phyloP scores from a whole-genome alignment of 331 rosid species.

The Quercus phellos region DNA sequence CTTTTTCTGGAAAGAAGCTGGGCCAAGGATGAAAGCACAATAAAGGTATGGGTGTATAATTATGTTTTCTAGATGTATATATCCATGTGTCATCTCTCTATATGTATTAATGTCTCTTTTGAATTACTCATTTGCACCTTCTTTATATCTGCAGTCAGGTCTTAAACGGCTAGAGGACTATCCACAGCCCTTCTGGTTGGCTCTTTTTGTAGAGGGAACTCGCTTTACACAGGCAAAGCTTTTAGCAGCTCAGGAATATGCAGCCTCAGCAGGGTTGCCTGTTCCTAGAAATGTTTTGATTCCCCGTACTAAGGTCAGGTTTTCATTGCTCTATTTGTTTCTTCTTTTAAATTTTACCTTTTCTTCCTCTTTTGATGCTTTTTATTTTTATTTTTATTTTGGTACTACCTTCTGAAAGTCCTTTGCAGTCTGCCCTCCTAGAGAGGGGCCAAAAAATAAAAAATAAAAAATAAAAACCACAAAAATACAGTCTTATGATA shows the following conservation, averaged over 20 bases:
- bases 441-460: not conserved
- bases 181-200: slow-evolving; percentile 97
- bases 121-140: slow-evolving; percentile 26
- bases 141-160: slow-evolving; percentile 64
- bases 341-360: no score
- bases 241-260: slow-evolving; percentile 87
- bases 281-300: slow-evolving; percentile 89
- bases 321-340: not conserved
- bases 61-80: not conserved
- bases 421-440: not conserved
- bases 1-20: slow-evolving; percentile 95
- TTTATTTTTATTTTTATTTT: not conserved
- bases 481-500: not conserved
- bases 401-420: not conserved
- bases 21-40: slow-evolving; percentile 89
- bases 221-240: slow-evolving; percentile 91
- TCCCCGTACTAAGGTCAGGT: slow-evolving; percentile 90
- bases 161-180: slow-evolving; percentile 65
- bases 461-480: not conserved
- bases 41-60: slow-evolving; percentile 49
- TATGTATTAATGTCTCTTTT: not conserved
- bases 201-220: slow-evolving; percentile 98
- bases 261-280: slow-evolving; percentile 63
- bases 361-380: not conserved
- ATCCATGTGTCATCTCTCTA: not conserved